Conservation (phyloP, 1,284 basidiomycete genomes). For the Mycosarcoma mackinlayi region DNA sequence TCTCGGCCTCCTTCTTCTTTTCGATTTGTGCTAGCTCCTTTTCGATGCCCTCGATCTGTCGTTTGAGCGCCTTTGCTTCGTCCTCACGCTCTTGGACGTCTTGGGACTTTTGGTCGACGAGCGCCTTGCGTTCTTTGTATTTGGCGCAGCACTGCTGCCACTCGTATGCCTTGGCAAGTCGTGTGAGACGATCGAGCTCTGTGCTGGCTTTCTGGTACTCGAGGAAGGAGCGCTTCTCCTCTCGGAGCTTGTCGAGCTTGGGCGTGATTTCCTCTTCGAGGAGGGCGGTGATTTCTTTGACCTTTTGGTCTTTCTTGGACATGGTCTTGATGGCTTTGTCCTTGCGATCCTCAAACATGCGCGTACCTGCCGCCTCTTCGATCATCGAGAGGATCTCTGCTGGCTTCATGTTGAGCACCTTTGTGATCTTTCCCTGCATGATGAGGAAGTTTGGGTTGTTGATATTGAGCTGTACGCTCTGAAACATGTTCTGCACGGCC, state of each 20-base stretch:
- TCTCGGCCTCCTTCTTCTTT: slow-evolving; percentile 73
- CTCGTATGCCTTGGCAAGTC: slow-evolving; percentile 87
- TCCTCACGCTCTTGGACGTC: slow-evolving; percentile 66
- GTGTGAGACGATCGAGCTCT: slow-evolving; percentile 88
- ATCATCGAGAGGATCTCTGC: slow-evolving; percentile 98
- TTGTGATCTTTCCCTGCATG: slow-evolving; percentile 85
- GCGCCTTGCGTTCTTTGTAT: slow-evolving; percentile 69
- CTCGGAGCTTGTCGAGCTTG: slow-evolving; percentile 88
- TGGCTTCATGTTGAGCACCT: slow-evolving; percentile 98
- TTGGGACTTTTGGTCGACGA: slow-evolving; percentile 66
- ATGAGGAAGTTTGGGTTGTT: slow-evolving; percentile 99
- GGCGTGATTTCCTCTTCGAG: slow-evolving; percentile 91
- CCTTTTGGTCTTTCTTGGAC: slow-evolving; percentile 95
- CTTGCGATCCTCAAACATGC: slow-evolving; percentile 99
- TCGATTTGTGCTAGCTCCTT: slow-evolving; percentile 71
- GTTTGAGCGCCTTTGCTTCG: slow-evolving; percentile 64
- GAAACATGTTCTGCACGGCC: slow-evolving; percentile 90
- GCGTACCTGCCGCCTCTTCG: slow-evolving; percentile 96
- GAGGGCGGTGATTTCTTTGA: slow-evolving; percentile 79
- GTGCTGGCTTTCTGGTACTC: slow-evolving; percentile 89
- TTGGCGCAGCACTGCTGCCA: slow-evolving; percentile 73
- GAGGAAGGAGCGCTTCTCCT: slow-evolving; percentile 89
- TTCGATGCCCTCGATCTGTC: slow-evolving; percentile 70
- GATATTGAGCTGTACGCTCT: slow-evolving; percentile 98
- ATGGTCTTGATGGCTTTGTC: slow-evolving; percentile 97